Conservation (phyloP, 768 basidiomycete species). For the Stropharia rugosoannulata region DNA sequence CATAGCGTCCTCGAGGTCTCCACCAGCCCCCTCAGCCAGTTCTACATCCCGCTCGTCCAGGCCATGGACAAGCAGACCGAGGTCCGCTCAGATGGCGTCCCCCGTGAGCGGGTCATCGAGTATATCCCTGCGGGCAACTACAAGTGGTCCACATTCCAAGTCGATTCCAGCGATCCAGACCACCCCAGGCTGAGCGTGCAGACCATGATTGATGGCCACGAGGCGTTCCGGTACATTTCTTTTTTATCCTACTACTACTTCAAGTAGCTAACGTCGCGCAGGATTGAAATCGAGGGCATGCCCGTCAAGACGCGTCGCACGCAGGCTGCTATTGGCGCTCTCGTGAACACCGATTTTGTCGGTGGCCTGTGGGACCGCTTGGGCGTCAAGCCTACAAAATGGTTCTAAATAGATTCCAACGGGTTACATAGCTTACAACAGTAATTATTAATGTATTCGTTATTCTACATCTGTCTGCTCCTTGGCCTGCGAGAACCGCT, state of each 20-base stretch:
- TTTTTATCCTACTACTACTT: neutral
- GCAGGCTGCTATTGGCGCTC: slow-evolving; percentile 32
- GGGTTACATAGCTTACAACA: no score
- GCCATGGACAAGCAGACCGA: slow-evolving; percentile 35
- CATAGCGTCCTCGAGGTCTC: slow-evolving; percentile 62
- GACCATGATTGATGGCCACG: slow-evolving; percentile 57
- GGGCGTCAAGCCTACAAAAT: slow-evolving; percentile 51
- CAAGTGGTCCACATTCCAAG: slow-evolving; percentile 72
- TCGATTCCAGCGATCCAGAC: slow-evolving; percentile 57
- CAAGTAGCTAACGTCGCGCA: slow-evolving; percentile 17
- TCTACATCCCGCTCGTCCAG: slow-evolving; percentile 59
- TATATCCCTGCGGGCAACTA: slow-evolving; percentile 65
- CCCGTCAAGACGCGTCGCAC: slow-evolving; percentile 21
- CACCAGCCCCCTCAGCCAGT: slow-evolving; percentile 70
- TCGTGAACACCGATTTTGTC: slow-evolving; percentile 43
- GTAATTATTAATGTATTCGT: no score
- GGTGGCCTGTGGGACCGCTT: slow-evolving; percentile 56
- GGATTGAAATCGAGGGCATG: slow-evolving; percentile 46
- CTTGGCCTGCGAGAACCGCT: slow-evolving; percentile 57
- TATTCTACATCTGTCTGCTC: no score
- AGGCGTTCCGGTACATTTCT: slow-evolving; percentile 44
- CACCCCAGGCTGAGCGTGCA: slow-evolving; percentile 56
- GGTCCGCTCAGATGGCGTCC: slow-evolving; percentile 34
- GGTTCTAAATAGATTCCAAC: slow-evolving; percentile 42
- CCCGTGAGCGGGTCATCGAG: slow-evolving; percentile 52